Evolutionary conservation across 1,284 basidiomycete genomes (phyloP), one percentile per base, ranked within the genome.

Genomic region (Ceratobasidium sp.): DNA sequence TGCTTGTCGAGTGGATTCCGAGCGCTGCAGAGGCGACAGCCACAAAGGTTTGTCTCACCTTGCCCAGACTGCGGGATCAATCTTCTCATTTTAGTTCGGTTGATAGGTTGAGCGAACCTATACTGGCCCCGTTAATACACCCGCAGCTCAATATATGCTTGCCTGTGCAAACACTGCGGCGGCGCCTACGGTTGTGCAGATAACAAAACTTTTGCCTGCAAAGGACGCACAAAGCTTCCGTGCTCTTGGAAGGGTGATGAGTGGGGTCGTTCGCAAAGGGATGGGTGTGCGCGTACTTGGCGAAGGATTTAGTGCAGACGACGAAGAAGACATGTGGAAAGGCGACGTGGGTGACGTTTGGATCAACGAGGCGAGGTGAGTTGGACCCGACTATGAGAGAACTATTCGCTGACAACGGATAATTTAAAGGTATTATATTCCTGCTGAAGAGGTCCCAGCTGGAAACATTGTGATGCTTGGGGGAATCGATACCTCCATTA

Each of bases 251-350:
- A 89, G 97, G 74, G 91, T 99, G 21, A 85, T 98, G 81, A 96
- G 94, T 77, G 97, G 97, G 21, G 97, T 95, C 0, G 83, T 97
- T 16, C 84, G 86, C 77, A 90, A 92, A 76, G 96, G 95, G 4
- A 87, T 89, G 83, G 84, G 90, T 34, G 87, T 99, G 77, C 97
- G 97, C 82, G 96, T 99, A n/a, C 86, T 99, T 10, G 97, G 97
- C 72, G 97, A 98, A 80, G 93, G 94, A 0, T 99, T 96, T 80
- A 97, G 96, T 10, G 92, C 93, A 14, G 96, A 98, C 78, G 97
- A 99, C 78, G 97, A 99, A 81, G 97, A 99, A 82, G 97, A 99
- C 79, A 97, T 98, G 94, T 88, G 91, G 78, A 88, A 90, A 75
- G 90, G 89, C n/a, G 87, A 84, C 2, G 88, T 98, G 5, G 95